Percentiles rank a stretch among this genome's conserved stretches.
phyloP scores from a whole-genome alignment of 176 grass and related monocot genomes.

The Areca catechu region DNA sequence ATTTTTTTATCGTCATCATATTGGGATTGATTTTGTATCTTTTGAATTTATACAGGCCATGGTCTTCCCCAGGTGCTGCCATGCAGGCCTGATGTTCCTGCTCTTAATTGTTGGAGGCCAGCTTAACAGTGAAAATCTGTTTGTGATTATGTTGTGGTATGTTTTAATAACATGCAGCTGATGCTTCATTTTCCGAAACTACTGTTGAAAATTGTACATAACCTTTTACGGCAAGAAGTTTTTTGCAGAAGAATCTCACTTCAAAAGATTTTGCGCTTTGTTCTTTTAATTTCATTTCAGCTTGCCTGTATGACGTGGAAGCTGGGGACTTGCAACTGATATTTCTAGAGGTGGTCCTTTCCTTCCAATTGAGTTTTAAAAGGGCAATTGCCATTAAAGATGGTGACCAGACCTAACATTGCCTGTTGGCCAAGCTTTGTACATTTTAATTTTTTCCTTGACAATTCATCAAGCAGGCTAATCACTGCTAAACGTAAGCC shows the following conservation, averaged over 20 bases:
- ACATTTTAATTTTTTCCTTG: slow-evolving; percentile 71
- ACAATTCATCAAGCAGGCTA: slow-evolving; percentile 56
- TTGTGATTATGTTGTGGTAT: slow-evolving; percentile 18
- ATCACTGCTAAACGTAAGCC: slow-evolving; percentile 52
- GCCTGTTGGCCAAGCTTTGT: slow-evolving; percentile 45
- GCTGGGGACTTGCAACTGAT: no score
- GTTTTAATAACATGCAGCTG: not conserved
- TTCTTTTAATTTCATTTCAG: no score
- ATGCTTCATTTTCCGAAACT: slow-evolving; percentile 14
- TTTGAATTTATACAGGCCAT: slow-evolving; percentile 37
- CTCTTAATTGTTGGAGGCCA: slow-evolving; percentile 86
- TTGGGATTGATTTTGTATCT: not conserved
- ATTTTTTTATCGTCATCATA: no score
- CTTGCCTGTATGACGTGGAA: no score
- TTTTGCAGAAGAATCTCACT: no score
- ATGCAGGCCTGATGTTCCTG: slow-evolving; percentile 55
- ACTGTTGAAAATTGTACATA: no score
- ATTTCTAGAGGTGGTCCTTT: slow-evolving; percentile 24
- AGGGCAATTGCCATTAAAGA: slow-evolving; percentile 24
- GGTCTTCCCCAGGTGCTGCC: slow-evolving; percentile 60
- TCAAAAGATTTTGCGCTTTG: no score
- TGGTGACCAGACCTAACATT: slow-evolving; percentile 34
- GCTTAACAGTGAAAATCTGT: slow-evolving; percentile 22
- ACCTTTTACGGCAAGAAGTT: no score
- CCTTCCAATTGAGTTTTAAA: slow-evolving; percentile 30